These are phyloP conservation scores for Candida freyschussii DNA, from an alignment of 1,139 yeast species.

Conservation along the genomic window DNA sequence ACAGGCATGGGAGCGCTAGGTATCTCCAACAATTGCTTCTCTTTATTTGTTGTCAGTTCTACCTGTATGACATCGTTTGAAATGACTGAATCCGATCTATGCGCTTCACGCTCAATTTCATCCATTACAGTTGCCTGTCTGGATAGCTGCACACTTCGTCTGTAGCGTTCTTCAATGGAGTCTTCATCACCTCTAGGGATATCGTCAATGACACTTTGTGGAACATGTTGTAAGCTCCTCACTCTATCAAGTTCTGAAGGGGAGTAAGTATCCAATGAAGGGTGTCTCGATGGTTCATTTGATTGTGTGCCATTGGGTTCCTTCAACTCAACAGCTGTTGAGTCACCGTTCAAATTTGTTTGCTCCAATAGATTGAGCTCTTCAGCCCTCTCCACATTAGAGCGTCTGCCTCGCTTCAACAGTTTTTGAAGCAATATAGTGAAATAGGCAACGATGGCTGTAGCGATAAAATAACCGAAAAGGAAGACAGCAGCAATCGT, in stretches of 20 bases:
- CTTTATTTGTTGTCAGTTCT: conserved; percentile 9
- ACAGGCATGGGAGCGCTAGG: conserved; percentile 13
- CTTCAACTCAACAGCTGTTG: conserved; percentile 8
- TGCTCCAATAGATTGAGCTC: conserved; percentile 21
- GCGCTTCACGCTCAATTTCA: not conserved
- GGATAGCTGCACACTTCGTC: conserved; percentile 8
- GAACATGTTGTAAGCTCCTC: conserved; percentile 15
- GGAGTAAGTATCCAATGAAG: not conserved
- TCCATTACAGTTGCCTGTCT: conserved; percentile 4
- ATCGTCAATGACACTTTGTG: conserved; percentile 17
- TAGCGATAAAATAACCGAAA: conserved; percentile 53
- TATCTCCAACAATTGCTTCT: not conserved
- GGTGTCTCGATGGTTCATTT: conserved; percentile 1
- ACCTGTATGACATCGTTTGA: conserved; percentile 2
- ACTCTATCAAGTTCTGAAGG: conserved; percentile 6
- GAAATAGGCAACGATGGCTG: conserved; percentile 44
- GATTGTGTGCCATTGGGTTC: not conserved
- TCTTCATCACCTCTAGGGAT: conserved; percentile 25
- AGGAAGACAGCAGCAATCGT: conserved; percentile 72
- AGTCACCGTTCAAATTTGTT: conserved; percentile 10
- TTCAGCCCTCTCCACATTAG: conserved; percentile 27
- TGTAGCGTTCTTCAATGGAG: conserved; percentile 17
- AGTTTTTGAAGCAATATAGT: conserved; percentile 38
- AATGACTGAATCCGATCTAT: not conserved
- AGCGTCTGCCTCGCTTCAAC: conserved; percentile 20